Conservation (phyloP, 176 grass and related monocot genomes). For the Oryza australiensis region DNA sequence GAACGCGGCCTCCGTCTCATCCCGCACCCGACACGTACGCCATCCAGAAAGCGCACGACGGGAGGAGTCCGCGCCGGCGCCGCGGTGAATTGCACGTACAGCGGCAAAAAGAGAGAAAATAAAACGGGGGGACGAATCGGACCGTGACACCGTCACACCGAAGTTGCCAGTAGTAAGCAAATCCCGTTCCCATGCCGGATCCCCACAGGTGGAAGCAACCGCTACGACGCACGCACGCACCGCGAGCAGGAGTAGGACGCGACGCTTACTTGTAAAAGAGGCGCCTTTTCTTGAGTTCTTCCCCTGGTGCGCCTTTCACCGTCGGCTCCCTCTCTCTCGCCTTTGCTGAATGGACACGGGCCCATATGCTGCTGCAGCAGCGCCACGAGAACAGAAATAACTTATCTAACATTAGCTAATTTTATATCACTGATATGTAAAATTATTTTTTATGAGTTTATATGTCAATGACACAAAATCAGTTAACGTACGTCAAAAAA, state of each 20-base stretch:
- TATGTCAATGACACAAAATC: too few relatives aligned
- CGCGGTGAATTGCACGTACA: not conserved
- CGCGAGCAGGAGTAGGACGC: not conserved
- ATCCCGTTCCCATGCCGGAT: slow-evolving; percentile 1
- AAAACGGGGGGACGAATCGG: not conserved
- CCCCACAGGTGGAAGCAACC: slow-evolving; percentile 42
- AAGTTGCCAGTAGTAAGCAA: not conserved
- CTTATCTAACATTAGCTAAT: too few relatives aligned
- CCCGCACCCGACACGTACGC: slow-evolving; percentile 38
- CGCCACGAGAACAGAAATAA: not conserved
- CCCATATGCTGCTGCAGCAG: too few relatives aligned
- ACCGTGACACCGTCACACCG: not conserved
- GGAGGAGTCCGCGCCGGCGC: slow-evolving; percentile 12
- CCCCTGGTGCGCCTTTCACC: not conserved
- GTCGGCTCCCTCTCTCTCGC: not conserved
- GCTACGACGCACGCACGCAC: not conserved
- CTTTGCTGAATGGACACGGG: not conserved
- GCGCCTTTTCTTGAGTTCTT: not conserved
- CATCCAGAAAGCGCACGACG: not conserved
- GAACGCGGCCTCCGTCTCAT: not conserved
- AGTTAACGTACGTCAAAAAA: too few relatives aligned
- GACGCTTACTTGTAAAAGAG: slow-evolving; percentile 27
- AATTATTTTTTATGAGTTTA: too few relatives aligned
- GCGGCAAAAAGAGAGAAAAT: not conserved
- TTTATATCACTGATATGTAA: too few relatives aligned